These are phyloP conservation scores for Gynandropsis gynandra DNA, from an alignment of 345 rosid genomes.

Conservation along the genomic window DNA sequence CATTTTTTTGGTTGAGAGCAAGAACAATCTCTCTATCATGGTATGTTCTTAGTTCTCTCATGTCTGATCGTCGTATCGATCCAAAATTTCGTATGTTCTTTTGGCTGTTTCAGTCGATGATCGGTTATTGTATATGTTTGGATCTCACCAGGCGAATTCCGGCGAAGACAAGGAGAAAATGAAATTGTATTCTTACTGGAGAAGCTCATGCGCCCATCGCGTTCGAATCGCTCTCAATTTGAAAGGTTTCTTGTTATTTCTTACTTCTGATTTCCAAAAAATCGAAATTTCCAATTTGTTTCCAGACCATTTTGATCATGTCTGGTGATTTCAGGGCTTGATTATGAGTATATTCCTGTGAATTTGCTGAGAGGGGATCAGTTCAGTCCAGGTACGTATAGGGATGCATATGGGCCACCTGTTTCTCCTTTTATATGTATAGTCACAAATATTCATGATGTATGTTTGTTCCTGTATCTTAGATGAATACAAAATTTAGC, in stretches of 20 bases:
- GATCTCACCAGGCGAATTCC: constrained; percentile 15
- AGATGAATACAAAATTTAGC: too few relatives aligned
- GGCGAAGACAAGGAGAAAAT: constrained; percentile 21
- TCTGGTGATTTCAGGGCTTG: constrained; percentile 37
- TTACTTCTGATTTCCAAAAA: neutral
- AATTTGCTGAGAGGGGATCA: constrained; percentile 56
- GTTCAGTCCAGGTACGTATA: constrained; percentile 40
- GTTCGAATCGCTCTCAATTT: constrained; percentile 71
- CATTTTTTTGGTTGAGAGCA: too few relatives aligned
- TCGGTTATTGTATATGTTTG: neutral
- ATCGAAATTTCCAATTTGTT: neutral
- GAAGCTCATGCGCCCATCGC: constrained; percentile 70
- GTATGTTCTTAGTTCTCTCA: too few relatives aligned
- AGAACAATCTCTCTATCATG: too few relatives aligned
- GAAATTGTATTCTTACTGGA: constrained; percentile 60
- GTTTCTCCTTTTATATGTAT: too few relatives aligned
- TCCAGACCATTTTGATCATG: neutral
- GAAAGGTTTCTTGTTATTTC: constrained; percentile 36
- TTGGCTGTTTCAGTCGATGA: neutral
- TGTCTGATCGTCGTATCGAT: too few relatives aligned
- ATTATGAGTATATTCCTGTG: constrained; percentile 59
- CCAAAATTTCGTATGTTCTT: neutral
- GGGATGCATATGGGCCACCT: too few relatives aligned
- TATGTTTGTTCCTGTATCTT: too few relatives aligned
- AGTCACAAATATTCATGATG: too few relatives aligned